A percentile compares a stretch with the other conserved stretches of the same genome.
Conservation (phyloP, 2,329 filamentous ascomycete genomes). For the Onygenales sp. region DNA sequence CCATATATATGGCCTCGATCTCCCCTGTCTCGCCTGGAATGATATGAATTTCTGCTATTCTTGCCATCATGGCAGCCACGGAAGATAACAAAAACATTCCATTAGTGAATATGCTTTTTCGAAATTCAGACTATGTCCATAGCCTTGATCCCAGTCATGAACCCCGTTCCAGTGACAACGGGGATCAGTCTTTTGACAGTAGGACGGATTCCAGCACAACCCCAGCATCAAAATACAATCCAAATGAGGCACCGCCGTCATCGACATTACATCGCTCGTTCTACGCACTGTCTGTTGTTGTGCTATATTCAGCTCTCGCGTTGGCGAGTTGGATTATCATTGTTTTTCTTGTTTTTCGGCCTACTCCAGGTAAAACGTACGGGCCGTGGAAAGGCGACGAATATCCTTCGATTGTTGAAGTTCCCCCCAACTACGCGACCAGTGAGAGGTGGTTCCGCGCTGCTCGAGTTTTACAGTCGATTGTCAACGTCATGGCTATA, state of each 20-base stretch:
- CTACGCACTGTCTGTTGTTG: not conserved
- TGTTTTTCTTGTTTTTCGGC: not conserved
- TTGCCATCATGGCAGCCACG: too few relatives aligned
- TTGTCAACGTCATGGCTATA: not conserved
- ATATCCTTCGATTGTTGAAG: not conserved
- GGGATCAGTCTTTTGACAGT: too few relatives aligned
- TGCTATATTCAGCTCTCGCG: not conserved
- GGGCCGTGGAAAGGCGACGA: not conserved
- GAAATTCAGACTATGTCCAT: too few relatives aligned
- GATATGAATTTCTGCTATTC: too few relatives aligned
- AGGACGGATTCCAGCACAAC: too few relatives aligned
- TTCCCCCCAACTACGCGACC: not conserved
- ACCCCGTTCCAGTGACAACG: too few relatives aligned
- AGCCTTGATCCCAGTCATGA: too few relatives aligned
- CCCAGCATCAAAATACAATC: too few relatives aligned
- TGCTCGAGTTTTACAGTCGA: not conserved
- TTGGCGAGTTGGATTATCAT: not conserved
- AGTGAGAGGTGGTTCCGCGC: not conserved
- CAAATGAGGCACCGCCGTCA: not conserved
- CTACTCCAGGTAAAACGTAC: not conserved
- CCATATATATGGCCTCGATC: too few relatives aligned
- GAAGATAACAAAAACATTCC: too few relatives aligned
- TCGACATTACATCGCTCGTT: not conserved
- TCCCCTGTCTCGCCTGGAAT: too few relatives aligned
- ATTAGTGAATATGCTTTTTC: too few relatives aligned